Evolutionary conservation across 2,329 filamentous ascomycete genomes (phyloP), one percentile per base, ranked within the genome.

Genomic region (Coniochaeta prunicola): DNA sequence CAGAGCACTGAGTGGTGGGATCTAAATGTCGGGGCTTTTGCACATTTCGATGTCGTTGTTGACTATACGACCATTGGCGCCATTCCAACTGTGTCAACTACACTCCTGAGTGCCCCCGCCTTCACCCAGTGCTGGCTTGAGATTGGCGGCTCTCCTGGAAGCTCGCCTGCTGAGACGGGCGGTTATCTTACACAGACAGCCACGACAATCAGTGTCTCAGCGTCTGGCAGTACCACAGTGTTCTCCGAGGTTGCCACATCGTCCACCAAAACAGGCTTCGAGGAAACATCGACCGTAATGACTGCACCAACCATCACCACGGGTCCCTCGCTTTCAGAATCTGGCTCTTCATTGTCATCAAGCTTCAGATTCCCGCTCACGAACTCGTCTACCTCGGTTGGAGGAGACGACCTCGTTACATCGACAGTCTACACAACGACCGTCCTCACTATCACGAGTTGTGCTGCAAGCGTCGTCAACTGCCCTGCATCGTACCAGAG

Each of bases 41-140:
- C 70, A 26, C 66, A 66, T 31, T 62, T 73, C 24, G 69, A 70
- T 57, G 67, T 76, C 38, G 66, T 73, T 28, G 64, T 73, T 56
- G 67, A 74, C 57, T 65, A 77, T 58, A 68, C 73, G n/a, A 69
- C 70, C 9, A 59, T 78, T 30, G 69, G 69, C 61, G 64, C 76
- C 24, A 72, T 72, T 24, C 76, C 76, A 19, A 74, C 71, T 54
- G 61, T 77, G 24, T 75, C 72, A n/a, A 69, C 75, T 30, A 73
- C 70, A 24, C 66, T 79, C 24, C 67, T 74, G 57, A 68, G 64
- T 53, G 68, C 69, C 30, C 74, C 74, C 4, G 71, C 70, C 26
- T 58, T 63, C 30, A 75, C 74, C 33, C 64, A 74, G 59, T 77
- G 75, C 66, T 63, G 69, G 61, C 58, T 68, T 31, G 59, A 56